Evolutionary conservation across 805 yeast species (phyloP), one percentile per base, ranked within the genome.

Genomic region (Jamesozyma piceae): DNA sequence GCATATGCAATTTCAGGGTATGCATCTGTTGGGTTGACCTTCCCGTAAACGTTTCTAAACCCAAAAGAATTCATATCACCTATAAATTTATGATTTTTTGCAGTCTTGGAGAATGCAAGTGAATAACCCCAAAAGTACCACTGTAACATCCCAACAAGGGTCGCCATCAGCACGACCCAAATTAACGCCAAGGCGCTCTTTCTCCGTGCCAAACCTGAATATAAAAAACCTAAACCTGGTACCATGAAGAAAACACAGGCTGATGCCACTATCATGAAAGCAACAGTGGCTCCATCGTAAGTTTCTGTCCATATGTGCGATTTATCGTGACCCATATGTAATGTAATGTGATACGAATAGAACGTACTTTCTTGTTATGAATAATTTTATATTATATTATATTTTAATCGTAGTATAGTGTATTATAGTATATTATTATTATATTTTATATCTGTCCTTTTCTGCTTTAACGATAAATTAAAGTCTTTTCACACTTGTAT

Each of bases 71-170:
- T 80, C 52, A 90, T 64, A 61, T 90, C 81, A 5, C 98, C 98
- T 52, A 90, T 90, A 61, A 80, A 92, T 35, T 80, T 78, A 63
- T 89, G 88, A 28, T 80, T 68, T 19, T 50, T 44, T 2, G 95
- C 87, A 0, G 83, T 74, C n/a, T 72, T 54, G 0, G 90, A 78
- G 55, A 92, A 88, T 3, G 97, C 94, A 35, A 90, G 65, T 0
- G 96, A 86, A 60, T 86, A 89, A n/a, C 96, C 97, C 96, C 97
- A 92, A 60, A 90, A 87, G 63, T 88, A 90, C 97, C 97, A 90
- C 60, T 88, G 95, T 57, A 88, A 77, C 42, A 77, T 72, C 1
- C 83, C 87, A 6, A 87, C 77, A 49, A 82, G 72, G 5, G 84
- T 78, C 5, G 87, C 74, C 73, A 80, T 74, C 33, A 86, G 60